Conservation (phyloP, 192 early-diverging fungal genomes). For the Entomortierella chlamydospora region DNA sequence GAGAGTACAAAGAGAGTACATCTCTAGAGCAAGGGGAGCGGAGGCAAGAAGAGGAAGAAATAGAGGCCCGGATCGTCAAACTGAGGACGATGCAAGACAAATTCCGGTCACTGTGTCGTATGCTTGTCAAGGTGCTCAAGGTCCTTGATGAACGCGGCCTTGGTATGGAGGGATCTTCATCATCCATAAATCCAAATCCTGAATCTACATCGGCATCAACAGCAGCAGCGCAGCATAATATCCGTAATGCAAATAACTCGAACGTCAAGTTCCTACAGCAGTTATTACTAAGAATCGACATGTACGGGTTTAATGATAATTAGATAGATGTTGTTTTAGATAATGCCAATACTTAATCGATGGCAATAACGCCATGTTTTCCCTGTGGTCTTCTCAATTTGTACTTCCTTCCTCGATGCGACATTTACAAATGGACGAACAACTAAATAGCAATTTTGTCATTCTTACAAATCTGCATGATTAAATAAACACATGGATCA, state of each 20-base stretch:
- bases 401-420: too few relatives aligned
- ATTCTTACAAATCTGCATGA: too few relatives aligned
- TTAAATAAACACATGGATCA: too few relatives aligned
- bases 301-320: constrained; percentile 43
- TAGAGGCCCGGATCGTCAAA: constrained; percentile 12
- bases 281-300: constrained; percentile 51
- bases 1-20: neutral
- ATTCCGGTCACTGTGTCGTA: constrained; percentile 46
- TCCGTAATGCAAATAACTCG: neutral
- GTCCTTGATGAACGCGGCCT: constrained; percentile 54
- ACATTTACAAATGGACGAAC: too few relatives aligned
- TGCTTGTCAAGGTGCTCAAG: constrained; percentile 54
- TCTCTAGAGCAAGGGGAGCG: neutral
- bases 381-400: too few relatives aligned
- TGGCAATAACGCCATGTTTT: too few relatives aligned
- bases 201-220: neutral
- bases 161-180: constrained; percentile 16
- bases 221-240: neutral
- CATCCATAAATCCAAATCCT: neutral
- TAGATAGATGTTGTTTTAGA: too few relatives aligned
- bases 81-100: constrained; percentile 42
- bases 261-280: constrained; percentile 51
- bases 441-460: too few relatives aligned
- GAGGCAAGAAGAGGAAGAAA: neutral
- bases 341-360: too few relatives aligned